Base-by-base conservation (phyloP, 371 early-diverging fungal genomes). In the Mucor piriformis region DNA sequence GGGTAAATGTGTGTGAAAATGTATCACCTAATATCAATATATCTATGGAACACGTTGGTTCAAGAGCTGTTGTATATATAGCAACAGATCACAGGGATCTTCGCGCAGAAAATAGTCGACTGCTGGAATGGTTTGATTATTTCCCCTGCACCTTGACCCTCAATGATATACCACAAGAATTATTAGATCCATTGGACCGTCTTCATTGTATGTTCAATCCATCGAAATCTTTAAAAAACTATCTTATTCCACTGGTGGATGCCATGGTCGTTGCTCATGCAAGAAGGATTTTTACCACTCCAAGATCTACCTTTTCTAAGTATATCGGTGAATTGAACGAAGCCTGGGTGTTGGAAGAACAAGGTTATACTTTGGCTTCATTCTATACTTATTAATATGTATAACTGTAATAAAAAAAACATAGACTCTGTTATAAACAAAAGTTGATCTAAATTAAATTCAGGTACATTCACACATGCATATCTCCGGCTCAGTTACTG, bases 131-230 rank as follows among this genome's bases (percentile, higher is more conserved):
- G 74, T 76, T 74, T 46, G 59, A 74, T 23, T 65, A 61, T 46
- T 79, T 76, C 35, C 76, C 79, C 1, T 79, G 79, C 47, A 66
- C 76, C 12, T 40, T 79, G 18, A 75, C 76, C 3, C 38, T 79
- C 2, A 59, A 55, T 20, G 79, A 79, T 51, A 58, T 79, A 16
- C 74, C 67, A 37, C 50, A 54, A 44, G 68, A 65, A 29, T 27
- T 61, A 21, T 24, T 54, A 10, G 68, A 66, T 12, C 60, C 74
- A 0, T 57, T 79, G 2, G 69, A 74, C 23, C 24, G 42, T 2
- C 50, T 73, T 29, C 66, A 66, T 35, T 52, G 53, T 15, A 54
- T 79, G 53, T 64, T 64, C 33, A 76, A 72, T 50, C 70, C 74
- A 5, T 51, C 43, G 15, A 76, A 79, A 47, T 63, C 76, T 25